Evolutionary conservation across 768 basidiomycete genomes (phyloP).

Genomic region (Trametes villosa): DNA sequence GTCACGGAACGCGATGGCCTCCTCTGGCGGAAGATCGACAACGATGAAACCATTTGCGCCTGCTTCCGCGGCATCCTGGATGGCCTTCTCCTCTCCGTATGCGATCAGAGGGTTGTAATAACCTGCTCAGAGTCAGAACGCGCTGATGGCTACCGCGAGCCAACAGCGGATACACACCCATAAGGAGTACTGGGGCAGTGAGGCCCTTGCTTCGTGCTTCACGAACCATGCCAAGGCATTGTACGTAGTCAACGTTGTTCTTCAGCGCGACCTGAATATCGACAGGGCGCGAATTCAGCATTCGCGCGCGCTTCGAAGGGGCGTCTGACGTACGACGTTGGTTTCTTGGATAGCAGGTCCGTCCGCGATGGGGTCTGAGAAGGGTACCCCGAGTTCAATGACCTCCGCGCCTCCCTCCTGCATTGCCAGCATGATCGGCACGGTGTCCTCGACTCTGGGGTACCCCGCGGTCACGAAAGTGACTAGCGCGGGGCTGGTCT

Average conservation of each 20-base stretch:
- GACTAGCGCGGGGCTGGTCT: conserved; percentile 58
- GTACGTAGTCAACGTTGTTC: conserved; percentile 77
- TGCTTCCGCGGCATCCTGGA: conserved; percentile 84
- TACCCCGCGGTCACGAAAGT: conserved; percentile 97
- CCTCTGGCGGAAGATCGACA: conserved; percentile 97
- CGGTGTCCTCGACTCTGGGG: conserved; percentile 78
- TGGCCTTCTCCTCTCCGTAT: conserved; percentile 93
- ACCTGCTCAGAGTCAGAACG: conserved; percentile 49
- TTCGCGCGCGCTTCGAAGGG: neutral
- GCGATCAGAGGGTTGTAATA: conserved; percentile 98
- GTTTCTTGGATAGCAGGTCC: conserved; percentile 92
- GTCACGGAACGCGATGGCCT: conserved; percentile 87
- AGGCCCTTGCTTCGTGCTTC: conserved; percentile 85
- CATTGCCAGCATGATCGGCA: conserved; percentile 88
- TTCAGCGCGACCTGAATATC: conserved; percentile 74
- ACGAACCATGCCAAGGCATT: conserved; percentile 72
- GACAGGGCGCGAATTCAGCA: conserved; percentile 11
- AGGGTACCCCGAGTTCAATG: conserved; percentile 94
- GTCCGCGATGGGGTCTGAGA: conserved; percentile 96
- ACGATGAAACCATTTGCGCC: conserved; percentile 98
- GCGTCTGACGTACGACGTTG: conserved; percentile 71
- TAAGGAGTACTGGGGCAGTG: conserved; percentile 85
- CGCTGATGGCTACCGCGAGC: neutral
- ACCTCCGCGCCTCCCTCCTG: conserved; percentile 92
- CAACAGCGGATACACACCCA: conserved; percentile 59